Evolutionary conservation across 306 rosid genomes (phyloP), one percentile per base, ranked within the genome.

Genomic region (Fragaria ananassa): DNA sequence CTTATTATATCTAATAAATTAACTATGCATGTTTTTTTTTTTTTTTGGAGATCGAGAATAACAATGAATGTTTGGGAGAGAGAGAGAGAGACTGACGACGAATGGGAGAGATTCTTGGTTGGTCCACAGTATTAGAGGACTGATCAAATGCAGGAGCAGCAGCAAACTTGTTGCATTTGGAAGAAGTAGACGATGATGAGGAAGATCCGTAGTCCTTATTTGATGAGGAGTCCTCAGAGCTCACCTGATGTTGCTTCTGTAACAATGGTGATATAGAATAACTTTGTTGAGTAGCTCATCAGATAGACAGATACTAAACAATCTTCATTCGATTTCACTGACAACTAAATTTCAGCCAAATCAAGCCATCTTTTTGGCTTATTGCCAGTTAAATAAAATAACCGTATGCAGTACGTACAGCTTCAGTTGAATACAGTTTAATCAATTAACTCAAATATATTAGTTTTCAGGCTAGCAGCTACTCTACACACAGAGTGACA

Each of bases 41-140:
- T 25, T 31, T 31, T 31, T 31, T 3, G 35, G 35, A 31, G 4
- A n/a, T n/a, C n/a, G n/a, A 31, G 35, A 31, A 31, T 31, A 31
- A 12, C 13, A 13, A 15, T 29, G 19, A 1, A 61, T 61, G 39
- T 4, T 44, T 11, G 8, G 46, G 1, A 17, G 17, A 71, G 13
- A 68, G 27, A 71, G 57, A 51, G 65, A 17, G 69, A 47, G 76
- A 85, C 99, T 87, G 71, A 95, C 99, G 98, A 78, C 89, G 93
- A 82, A 92, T 88, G 13, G 97, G 93, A 78, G 96, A 88, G 76
- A 91, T 79, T 85, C 92, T 89, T 23, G 93, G 84, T 78, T 85
- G 93, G 74, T 92, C 89, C 34, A 62, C 44, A 62, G 68, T 31
- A 29, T 21, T 62, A 31, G 42, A 62, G 6, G 68, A 31, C 44